phyloP scores from a whole-genome alignment of 768 basidiomycete genomes.

The Glaciozyma antarctica region DNA sequence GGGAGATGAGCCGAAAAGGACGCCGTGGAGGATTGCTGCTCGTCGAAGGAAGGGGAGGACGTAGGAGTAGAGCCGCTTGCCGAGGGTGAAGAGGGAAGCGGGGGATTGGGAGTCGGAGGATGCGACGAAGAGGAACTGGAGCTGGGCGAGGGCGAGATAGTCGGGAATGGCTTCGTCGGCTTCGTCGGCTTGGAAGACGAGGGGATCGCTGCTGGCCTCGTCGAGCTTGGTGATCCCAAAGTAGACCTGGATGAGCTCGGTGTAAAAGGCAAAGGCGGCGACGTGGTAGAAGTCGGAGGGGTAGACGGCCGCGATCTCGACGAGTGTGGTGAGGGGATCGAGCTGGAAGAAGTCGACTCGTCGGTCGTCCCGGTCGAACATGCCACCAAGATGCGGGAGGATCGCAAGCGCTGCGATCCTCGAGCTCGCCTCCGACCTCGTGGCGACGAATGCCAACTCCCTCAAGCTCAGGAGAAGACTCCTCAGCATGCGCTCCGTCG shows the following conservation, averaged over 20 bases:
- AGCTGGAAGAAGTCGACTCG: constrained; percentile 7
- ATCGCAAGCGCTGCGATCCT: constrained; percentile 13
- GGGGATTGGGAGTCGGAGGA: background rate
- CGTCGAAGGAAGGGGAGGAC: constrained; percentile 85
- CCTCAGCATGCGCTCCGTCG: constrained; percentile 65
- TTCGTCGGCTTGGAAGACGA: constrained; percentile 9
- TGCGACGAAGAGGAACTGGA: constrained; percentile 39
- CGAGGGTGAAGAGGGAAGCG: constrained; percentile 4
- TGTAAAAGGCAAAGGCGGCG: constrained; percentile 80
- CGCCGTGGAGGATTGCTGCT: constrained; percentile 71
- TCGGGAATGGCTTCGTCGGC: constrained; percentile 41
- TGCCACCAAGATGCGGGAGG: constrained; percentile 18
- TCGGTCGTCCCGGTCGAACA: constrained; percentile 12
- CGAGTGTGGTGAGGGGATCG: constrained; percentile 78
- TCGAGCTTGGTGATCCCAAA: constrained; percentile 75
- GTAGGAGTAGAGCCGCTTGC: constrained; percentile 75
- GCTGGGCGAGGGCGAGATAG: constrained; percentile 55
- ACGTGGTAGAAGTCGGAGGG: constrained; percentile 84
- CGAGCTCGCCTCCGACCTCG: background rate
- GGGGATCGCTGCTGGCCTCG: constrained; percentile 49
- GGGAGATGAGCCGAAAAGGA: constrained; percentile 55
- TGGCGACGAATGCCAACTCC: constrained; percentile 25
- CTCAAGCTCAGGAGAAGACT: constrained; percentile 64
- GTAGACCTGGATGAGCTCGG: constrained; percentile 72
- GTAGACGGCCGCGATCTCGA: constrained; percentile 81